A percentile compares a stretch with the other conserved stretches of the same genome.
Conservation (phyloP, 495 filamentous ascomycete genomes). For the Aspergillus hancockii region DNA sequence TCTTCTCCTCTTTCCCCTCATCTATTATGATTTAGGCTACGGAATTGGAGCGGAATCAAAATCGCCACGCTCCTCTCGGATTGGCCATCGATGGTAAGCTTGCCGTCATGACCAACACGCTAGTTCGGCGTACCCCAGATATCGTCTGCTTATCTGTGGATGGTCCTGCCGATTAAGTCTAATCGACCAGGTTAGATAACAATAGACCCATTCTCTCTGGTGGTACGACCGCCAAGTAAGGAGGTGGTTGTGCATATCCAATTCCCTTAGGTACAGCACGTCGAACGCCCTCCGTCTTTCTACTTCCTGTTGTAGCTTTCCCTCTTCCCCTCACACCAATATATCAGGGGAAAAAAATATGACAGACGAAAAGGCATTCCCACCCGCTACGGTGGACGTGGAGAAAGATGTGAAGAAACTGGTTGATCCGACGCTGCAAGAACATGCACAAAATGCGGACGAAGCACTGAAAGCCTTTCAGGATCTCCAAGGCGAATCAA, state of each 20-base stretch:
- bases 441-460: slow-evolving; percentile 60
- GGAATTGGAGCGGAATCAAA: neutral
- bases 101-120: neutral
- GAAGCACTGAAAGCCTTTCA: slow-evolving; percentile 60
- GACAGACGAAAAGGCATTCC: slow-evolving; percentile 25
- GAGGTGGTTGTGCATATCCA: neutral
- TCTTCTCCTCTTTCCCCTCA: slow-evolving; percentile 5
- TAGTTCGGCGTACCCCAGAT: slow-evolving; percentile 8
- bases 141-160: slow-evolving; percentile 13
- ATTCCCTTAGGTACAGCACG: neutral
- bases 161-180: slow-evolving; percentile 1
- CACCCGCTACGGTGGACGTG: slow-evolving; percentile 26
- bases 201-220: neutral
- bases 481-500: slow-evolving; percentile 44
- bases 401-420: slow-evolving; percentile 23
- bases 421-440: slow-evolving; percentile 41
- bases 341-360: slow-evolving; percentile 14
- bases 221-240: neutral
- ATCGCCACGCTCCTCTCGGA: neutral
- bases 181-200: slow-evolving; percentile 4
- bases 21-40: neutral
- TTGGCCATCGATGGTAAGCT: slow-evolving; percentile 9
- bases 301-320: neutral
- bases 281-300: neutral
- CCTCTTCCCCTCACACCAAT: neutral